Percentiles rank a stretch among this genome's conserved stretches.
phyloP scores from a whole-genome alignment of 805 yeast genomes.

The Barnettozyma californica region DNA sequence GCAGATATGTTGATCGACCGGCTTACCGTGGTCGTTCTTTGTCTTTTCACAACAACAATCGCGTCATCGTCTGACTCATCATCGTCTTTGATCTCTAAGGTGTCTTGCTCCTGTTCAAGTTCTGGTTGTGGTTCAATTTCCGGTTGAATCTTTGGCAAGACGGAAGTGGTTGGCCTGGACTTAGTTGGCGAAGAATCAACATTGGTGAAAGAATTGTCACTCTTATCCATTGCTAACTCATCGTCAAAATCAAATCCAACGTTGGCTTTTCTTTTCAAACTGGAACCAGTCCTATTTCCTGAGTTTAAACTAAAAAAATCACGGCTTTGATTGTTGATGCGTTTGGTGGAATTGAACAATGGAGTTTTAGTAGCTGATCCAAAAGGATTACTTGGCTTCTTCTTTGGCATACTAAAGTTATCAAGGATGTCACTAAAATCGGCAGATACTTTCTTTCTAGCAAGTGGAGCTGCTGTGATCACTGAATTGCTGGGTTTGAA shows the following conservation, averaged over 20 bases:
- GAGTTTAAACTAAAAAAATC: slow-evolving; percentile 18
- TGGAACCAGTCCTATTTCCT: slow-evolving; percentile 25
- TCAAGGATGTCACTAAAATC: slow-evolving; percentile 67
- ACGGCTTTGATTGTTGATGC: slow-evolving; percentile 20
- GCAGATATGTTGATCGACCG: slow-evolving; percentile 39
- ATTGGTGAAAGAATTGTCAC: slow-evolving; percentile 23
- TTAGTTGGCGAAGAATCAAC: slow-evolving; percentile 36
- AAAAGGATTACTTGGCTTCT: slow-evolving; percentile 14
- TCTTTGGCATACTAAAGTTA: slow-evolving; percentile 21
- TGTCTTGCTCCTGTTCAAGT: neutral
- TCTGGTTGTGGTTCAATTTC: neutral
- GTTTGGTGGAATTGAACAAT: slow-evolving; percentile 23
- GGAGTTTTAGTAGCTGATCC: slow-evolving; percentile 15
- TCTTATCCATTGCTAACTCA: slow-evolving; percentile 23
- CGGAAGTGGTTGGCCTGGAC: slow-evolving; percentile 19
- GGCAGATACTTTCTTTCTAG: slow-evolving; percentile 40
- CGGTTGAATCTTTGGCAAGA: slow-evolving; percentile 1
- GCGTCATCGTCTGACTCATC: slow-evolving; percentile 50
- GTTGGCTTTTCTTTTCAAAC: slow-evolving; percentile 20
- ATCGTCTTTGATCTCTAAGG: slow-evolving; percentile 36
- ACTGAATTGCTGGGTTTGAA: slow-evolving; percentile 38
- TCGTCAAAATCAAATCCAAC: slow-evolving; percentile 20
- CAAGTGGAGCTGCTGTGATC: slow-evolving; percentile 12
- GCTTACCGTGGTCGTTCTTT: slow-evolving; percentile 38
- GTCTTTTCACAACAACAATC: slow-evolving; percentile 48